Evolutionary conservation across 1,284 basidiomycete species (phyloP), one percentile per base, ranked within the genome.

Genomic region (Bothia castanella): DNA sequence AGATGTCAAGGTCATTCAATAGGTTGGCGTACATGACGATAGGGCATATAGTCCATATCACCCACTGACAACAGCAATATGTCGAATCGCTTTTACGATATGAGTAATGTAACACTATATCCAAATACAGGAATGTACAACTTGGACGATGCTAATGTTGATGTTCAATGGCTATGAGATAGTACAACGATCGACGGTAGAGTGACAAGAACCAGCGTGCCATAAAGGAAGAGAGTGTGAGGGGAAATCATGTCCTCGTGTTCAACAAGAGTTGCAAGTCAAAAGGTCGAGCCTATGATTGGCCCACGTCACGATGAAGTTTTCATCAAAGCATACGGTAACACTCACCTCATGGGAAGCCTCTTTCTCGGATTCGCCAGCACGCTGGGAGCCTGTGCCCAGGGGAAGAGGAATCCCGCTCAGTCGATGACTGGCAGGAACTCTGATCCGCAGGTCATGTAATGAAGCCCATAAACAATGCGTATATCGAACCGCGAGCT

Each of bases 401-500:
- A 45, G 44, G 11, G 53, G 60, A 17, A 55, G 49, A 20, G 59
- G 53, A 30, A 72, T 49, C 6, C 69, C 72, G 2, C 74, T 66
- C 16, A 78, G 81, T 49, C 77, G 65, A 20, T 69, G 58, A 23
- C 67, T 71, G 10, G 75, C 69, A 2, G 77, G 75, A 1, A 76
- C 61, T 53, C 75, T 77, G 27, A 77, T 66, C 11, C 69, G 72
- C 42, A 72, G 52, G 32, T 80, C 78, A 54, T 82, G 73, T 43
- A 84, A 70, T 45, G 71, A 68, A 7, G 71, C 70, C 83, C 82
- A 86, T 16, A 85, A 53, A 10, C 72, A 72, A 12, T 77, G 70
- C 1, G 80, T 85, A 57, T 87, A 77, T 39, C 87, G 77, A 9
- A 79, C 72, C 14, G 74, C 69, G 7, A 86, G 68, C 60, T 89